phyloP scores from a whole-genome alignment of 1,139 yeast genomes.

The Tardiomyces blankii region DNA sequence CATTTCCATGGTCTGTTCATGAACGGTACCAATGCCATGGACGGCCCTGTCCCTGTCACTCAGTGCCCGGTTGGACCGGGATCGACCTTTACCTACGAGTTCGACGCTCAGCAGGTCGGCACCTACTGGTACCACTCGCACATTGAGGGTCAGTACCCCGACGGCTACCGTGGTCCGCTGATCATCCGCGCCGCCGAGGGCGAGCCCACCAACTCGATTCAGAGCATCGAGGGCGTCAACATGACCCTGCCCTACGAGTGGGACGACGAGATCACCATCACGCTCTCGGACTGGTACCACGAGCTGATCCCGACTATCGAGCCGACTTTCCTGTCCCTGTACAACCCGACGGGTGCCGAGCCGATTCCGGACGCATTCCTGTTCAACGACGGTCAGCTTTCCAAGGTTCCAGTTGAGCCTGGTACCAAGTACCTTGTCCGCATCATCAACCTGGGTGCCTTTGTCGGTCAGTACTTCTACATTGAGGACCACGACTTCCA shows the following conservation, averaged over 20 bases:
- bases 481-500: conserved; percentile 77
- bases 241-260: conserved; percentile 28
- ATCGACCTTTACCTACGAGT: conserved; percentile 56
- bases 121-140: conserved; percentile 98
- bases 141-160: conserved; percentile 75
- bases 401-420: conserved; percentile 62
- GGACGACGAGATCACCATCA: conserved; percentile 64
- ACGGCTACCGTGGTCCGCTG: conserved; percentile 78
- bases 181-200: conserved; percentile 52
- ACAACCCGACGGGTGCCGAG: conserved; percentile 95
- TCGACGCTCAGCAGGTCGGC: conserved; percentile 79
- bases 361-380: conserved; percentile 78
- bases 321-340: conserved; percentile 45
- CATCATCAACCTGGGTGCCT: conserved; percentile 74
- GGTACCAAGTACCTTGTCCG: conserved; percentile 71
- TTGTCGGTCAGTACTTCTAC: conserved; percentile 74
- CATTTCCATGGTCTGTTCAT: conserved; percentile 93
- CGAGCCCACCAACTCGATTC: conserved; percentile 29
- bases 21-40: conserved; percentile 61
- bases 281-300: conserved; percentile 82
- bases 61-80: conserved; percentile 86
- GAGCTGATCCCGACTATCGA: conserved; percentile 42
- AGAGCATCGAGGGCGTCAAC: no score
- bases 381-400: conserved; percentile 62
- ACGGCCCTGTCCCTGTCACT: conserved; percentile 78